Evolutionary conservation across 1,139 yeast species (phyloP).

Genomic region (Saccharomyces hybrid): DNA sequence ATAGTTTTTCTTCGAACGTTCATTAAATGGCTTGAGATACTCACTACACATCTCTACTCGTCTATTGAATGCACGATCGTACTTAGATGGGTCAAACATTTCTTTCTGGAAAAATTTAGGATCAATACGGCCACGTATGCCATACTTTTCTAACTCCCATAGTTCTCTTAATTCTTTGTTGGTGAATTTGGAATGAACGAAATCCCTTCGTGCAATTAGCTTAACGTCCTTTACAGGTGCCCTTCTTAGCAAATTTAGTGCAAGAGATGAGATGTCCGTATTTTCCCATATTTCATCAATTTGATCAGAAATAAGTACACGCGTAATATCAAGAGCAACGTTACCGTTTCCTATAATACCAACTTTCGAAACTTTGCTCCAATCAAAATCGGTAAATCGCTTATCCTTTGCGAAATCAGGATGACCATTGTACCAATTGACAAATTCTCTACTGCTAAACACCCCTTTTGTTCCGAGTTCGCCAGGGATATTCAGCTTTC

Average conservation of each 20-base stretch:
- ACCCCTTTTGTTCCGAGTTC: constrained; percentile 52
- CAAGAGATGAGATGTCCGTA: constrained; percentile 68
- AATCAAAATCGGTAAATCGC: constrained; percentile 36
- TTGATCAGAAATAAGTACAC: constrained; percentile 59
- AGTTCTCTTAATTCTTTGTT: constrained; percentile 88
- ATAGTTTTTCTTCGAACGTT: constrained; percentile 22
- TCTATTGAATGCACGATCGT: constrained; percentile 65
- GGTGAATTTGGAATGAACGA: constrained; percentile 78
- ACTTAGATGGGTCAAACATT: constrained; percentile 34
- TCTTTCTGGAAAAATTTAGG: constrained; percentile 38
- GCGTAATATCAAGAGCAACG: constrained; percentile 89
- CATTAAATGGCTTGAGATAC: constrained; percentile 35
- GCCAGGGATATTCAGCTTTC: constrained; percentile 52
- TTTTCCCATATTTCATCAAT: constrained; percentile 44
- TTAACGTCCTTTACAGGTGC: constrained; percentile 56
- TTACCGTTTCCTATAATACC: constrained; percentile 94
- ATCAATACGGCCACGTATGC: constrained; percentile 49
- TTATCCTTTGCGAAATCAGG: constrained; percentile 40
- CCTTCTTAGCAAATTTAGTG: constrained; percentile 44
- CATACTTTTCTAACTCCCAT: constrained; percentile 50
- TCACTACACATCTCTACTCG: constrained; percentile 57
- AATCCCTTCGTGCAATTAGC: constrained; percentile 80
- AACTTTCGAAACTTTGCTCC: constrained; percentile 51
- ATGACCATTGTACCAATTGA: constrained; percentile 93
- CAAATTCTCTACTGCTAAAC: constrained; percentile 78